Base-by-base conservation (phyloP, 192 early-diverging fungal species). In the Entomortierella parvispora region DNA sequence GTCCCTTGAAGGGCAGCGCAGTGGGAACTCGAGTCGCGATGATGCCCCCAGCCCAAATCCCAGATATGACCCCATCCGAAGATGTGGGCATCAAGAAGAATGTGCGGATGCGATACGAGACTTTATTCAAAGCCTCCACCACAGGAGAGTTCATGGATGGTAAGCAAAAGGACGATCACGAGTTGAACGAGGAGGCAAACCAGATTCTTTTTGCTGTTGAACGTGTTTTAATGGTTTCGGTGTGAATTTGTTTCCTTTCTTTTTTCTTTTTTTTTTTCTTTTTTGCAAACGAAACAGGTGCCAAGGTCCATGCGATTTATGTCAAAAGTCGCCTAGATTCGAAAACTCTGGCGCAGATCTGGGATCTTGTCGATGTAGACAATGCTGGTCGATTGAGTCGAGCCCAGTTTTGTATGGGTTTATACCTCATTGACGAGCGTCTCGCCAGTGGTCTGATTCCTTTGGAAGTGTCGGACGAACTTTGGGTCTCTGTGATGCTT, bases 381-480 rank as follows among this genome's bases (percentile, higher is more conserved):
- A 69, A 77, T 42, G 66, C 79, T 42, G 83, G 83, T 6, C 34
- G 66, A 17, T 46, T 86, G 1, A 80, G 46, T 32, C 52, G 56
- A n/a, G 62, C 69, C 14, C 79, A 86, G 26, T 86, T 86, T 59
- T 71, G 68, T 28, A 74, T 72, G 56, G 84, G 82, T 0, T 69
- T 83, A 49, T 81, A 80, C 33, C 60, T 86, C 33, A 86, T 86
- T 58, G 82, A 83, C 49, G 82, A 83, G 28, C 69, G 84, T n/a
- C 55, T 86, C 15, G 56, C 69, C 0, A 77, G 69, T 10, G 65
- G 69, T 25, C 52, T 69, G n/a, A 74, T 84, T 20, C 82, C 82
- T 2, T 37, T 67, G 15, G 62, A 64, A 28, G 59, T 84, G 2
- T 75, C 82, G 12, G 65, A 69, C 17, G 80, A 82, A 26, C 61